Conservation (phyloP, 2,329 filamentous ascomycete genomes). For the Incumbomyces lentus region DNA sequence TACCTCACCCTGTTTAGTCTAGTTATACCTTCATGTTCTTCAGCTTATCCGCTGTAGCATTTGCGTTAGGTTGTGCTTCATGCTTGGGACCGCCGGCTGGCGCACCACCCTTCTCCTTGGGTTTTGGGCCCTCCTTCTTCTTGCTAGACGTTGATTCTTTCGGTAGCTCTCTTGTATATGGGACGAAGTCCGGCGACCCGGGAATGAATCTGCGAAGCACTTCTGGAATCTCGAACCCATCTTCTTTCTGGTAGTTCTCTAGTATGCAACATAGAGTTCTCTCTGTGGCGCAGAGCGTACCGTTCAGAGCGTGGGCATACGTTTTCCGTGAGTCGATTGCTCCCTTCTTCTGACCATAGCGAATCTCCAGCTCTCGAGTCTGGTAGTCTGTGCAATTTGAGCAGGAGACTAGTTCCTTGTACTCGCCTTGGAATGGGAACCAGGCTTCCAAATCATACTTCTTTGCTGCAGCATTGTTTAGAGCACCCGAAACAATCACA, state of each 20-base stretch:
- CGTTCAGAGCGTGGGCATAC: conserved; percentile 89
- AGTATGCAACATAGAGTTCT: conserved; percentile 87
- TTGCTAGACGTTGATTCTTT: conserved; percentile 61
- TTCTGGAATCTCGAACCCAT: conserved; percentile 71
- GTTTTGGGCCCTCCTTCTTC: conserved; percentile 28
- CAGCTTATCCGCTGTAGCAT: conserved; percentile 31
- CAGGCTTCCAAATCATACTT: conserved; percentile 95
- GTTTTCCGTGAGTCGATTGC: conserved; percentile 77
- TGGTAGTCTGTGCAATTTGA: conserved; percentile 99
- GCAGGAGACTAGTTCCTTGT: conserved; percentile 96
- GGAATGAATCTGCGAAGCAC: conserved; percentile 82
- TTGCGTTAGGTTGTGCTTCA: conserved; percentile 18
- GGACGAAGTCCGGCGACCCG: conserved; percentile 78
- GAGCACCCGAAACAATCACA: conserved; percentile 86
- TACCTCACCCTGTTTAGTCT: neutral
- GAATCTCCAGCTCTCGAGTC: conserved; percentile 83
- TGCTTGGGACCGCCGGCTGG: conserved; percentile 17
- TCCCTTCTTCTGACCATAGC: conserved; percentile 71
- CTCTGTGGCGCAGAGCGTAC: conserved; percentile 81
- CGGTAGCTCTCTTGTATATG: conserved; percentile 74
- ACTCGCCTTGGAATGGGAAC: conserved; percentile 93
- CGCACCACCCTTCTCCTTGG: conserved; percentile 25
- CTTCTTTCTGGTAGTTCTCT: conserved; percentile 91
- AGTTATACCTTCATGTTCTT: conserved; percentile 32
- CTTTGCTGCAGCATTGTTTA: conserved; percentile 82